A percentile compares a stretch with the other conserved stretches of the same genome.
phyloP scores from a whole-genome alignment of 176 grass and related monocot genomes.

The Melocanna baccifera region DNA sequence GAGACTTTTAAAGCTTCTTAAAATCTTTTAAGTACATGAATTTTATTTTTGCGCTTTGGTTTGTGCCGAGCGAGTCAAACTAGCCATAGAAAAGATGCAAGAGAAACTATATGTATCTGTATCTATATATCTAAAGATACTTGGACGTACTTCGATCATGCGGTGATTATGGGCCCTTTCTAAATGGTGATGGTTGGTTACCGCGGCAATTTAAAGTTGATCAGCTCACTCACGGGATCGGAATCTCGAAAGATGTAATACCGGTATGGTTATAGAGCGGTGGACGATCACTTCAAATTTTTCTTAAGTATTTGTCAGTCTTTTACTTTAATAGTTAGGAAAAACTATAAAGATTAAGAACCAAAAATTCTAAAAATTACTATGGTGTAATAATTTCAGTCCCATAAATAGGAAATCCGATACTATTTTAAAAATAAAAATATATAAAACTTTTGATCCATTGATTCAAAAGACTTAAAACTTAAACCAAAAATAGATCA shows the following conservation, averaged over 20 bases:
- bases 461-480: too few species aligned
- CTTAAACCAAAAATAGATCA: too few species aligned
- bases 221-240: conserved; percentile 15
- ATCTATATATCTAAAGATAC: not conserved
- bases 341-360: too few species aligned
- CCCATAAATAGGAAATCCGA: too few species aligned
- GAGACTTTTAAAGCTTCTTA: conserved; percentile 23
- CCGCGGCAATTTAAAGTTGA: not conserved
- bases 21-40: not conserved
- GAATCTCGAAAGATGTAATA: conserved; percentile 8
- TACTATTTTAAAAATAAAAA: too few species aligned
- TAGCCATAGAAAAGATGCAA: not conserved
- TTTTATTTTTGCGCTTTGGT: conserved; percentile 3
- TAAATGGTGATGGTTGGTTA: not conserved
- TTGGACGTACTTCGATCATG: conserved; percentile 1
- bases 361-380: too few species aligned
- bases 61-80: conserved; percentile 27
- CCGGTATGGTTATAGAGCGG: too few species aligned
- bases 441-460: too few species aligned
- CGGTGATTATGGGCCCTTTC: not conserved
- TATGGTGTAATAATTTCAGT: too few species aligned
- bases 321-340: too few species aligned
- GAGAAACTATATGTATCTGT: not conserved
- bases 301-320: too few species aligned
- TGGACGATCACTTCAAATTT: too few species aligned